Percentiles rank a stretch among this genome's conserved stretches.
phyloP scores from a whole-genome alignment of 495 filamentous ascomycete genomes.

The Penicillium robsamsonii region DNA sequence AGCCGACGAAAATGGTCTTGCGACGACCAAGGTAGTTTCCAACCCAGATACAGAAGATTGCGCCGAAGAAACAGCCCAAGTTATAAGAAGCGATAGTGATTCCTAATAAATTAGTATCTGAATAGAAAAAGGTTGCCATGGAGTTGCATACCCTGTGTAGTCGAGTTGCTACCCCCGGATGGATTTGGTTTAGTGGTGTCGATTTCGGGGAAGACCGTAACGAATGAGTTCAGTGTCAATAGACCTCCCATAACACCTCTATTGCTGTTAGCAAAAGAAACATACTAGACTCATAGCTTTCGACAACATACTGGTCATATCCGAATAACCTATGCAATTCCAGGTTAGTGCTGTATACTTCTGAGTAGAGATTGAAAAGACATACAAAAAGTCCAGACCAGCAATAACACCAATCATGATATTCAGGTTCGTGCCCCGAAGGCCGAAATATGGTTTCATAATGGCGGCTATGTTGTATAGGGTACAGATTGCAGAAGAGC shows the following conservation, averaged over 20 bases:
- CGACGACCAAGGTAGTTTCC: constrained; percentile 69
- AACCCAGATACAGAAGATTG: constrained; percentile 64
- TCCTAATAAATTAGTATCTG: constrained; percentile 26
- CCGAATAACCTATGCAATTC: constrained; percentile 29
- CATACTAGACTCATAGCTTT: neutral
- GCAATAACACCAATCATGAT: constrained; percentile 65
- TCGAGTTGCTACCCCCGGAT: constrained; percentile 38
- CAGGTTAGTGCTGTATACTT: constrained; percentile 7
- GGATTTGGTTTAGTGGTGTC: constrained; percentile 39
- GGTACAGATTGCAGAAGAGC: neutral
- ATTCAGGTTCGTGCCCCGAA: constrained; percentile 62
- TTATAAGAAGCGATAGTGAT: constrained; percentile 66
- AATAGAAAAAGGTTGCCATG: neutral
- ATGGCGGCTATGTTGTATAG: constrained; percentile 8
- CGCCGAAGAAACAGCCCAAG: constrained; percentile 69
- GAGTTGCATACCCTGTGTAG: constrained; percentile 47
- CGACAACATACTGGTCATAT: constrained; percentile 37
- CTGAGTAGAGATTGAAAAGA: neutral
- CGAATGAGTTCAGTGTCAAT: constrained; percentile 49
- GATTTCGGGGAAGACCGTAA: constrained; percentile 50
- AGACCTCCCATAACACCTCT: constrained; percentile 57
- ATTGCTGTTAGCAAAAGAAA: constrained; percentile 15
- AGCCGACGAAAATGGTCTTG: constrained; percentile 67
- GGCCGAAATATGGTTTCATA: constrained; percentile 54
- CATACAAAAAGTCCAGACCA: constrained; percentile 63